Base-by-base conservation (phyloP, 1,139 yeast species). In the Saccharomycopsis phalli region DNA sequence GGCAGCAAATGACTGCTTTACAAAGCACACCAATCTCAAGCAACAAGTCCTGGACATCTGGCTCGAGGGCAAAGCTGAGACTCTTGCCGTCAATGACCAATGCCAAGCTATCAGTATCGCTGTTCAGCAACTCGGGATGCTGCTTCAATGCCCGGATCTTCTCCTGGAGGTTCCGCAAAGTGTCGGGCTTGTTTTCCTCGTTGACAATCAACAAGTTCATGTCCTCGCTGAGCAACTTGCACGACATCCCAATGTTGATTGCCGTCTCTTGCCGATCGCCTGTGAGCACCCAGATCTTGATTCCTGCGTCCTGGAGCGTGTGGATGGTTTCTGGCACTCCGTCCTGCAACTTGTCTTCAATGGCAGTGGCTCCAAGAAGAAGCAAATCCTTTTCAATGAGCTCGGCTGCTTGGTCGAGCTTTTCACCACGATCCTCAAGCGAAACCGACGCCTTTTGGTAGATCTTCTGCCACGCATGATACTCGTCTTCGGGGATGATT, bases 251-350 rank as follows among this genome's bases (percentile, higher is more conserved):
- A 57, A 93, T 91, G 57, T 93, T 93, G 49, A 93, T 83, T 1
- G 98, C 99, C n/a, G 99, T 93, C 60, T 93, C 99, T 58, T 91
- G 98, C 56, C 95, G 74, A 58, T 93, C 99, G 51, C 99, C 99
- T 7, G 99, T 93, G 44, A 93, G 68, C 25, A 93, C 96, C 99
- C 98, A 93, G 18, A 93, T 74, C 57, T 87, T 91, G 51, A 93
- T 87, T 13, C 97, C 97, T 0, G 99, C 99, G 44, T 82, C 84
- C 58, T 91, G 98, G 45, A 93, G 68, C 3, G 94, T 83, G 49
- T 84, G 91, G 46, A 93, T 93, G 1, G 98, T 87, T 51, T 93
- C 98, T 1, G 98, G 97, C 11, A 93, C 99, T 29, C 96, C 98
- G 46, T 91, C 98, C 62, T 93, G 99, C 41, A 93, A 68, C 55